Evolutionary conservation across 768 basidiomycete species (phyloP), one percentile per base, ranked within the genome.

Genomic region (Leccinum subgranulosum): DNA sequence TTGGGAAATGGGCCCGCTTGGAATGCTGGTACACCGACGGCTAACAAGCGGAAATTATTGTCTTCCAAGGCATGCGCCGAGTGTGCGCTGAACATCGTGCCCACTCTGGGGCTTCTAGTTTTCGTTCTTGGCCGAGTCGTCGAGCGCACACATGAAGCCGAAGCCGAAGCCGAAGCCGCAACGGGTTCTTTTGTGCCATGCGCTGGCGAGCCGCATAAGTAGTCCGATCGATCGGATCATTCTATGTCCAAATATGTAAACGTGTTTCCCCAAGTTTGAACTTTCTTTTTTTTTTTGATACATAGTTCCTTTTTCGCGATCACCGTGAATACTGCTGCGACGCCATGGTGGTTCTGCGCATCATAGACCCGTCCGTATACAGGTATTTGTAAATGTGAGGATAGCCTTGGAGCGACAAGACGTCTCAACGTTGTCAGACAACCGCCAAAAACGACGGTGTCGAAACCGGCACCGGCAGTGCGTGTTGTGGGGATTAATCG

Each of bases 161-260:
- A 56, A 62, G 51, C 50, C 60, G 50, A 56, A 62, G 43, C 8
- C 7, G 34, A 43, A 48, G 47, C 47, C 17, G 5, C 21, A n/a
- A 52, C 23, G 49, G 31, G 39, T 17, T 25, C 3, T 23, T 49
- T 10, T 21, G 33, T 33, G 46, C 53, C 54, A 55, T 45, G 46
- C 29, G 54, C 28, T 14, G 9, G 17, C 10, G 47, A 48, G 47
- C 17, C 36, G 6, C 52, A 43, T 54, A 49, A 4, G 12, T 14
- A 25, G 53, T 63, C 61, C 61, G 61, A 33, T 51, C 33, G 31
- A 21, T 8, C 51, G 56, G 61, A 21, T 4, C 45, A 48, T 15
- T 31, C 8, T 7, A 17, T n/a, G n/a, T 29, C 43, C 28, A 41
- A 21, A 14, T 34, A 23, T n/a, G 60, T 48, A 3, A 10, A 53